phyloP scores from a whole-genome alignment of 257 asterid species.

The Nicotiana undulata region DNA sequence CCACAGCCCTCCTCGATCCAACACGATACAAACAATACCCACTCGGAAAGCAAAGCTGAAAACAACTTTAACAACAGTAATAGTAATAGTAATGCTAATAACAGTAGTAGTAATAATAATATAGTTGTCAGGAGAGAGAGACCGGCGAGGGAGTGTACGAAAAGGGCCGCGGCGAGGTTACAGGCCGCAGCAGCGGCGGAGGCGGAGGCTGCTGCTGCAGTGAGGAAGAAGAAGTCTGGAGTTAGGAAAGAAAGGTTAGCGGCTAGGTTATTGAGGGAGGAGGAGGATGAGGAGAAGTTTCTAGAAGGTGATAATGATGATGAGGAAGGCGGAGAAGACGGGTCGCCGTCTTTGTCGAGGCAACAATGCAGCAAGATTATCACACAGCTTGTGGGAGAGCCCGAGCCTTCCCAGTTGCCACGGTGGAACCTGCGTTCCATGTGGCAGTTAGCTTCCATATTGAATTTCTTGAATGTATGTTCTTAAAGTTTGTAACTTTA shows the following conservation, averaged over 20 bases:
- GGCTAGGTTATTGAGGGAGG: constrained; percentile 60
- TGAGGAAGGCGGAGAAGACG: constrained; percentile 39
- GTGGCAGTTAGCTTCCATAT: constrained; percentile 97
- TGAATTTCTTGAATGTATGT: constrained; percentile 91
- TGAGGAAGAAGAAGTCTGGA: constrained; percentile 51
- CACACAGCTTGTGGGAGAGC: constrained; percentile 67
- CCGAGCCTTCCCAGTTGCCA: constrained; percentile 80
- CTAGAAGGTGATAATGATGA: constrained; percentile 25
- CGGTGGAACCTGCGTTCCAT: constrained; percentile 82
- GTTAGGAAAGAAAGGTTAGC: constrained; percentile 48
- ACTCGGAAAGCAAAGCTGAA: constrained; percentile 12
- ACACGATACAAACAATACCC: constrained; percentile 19
- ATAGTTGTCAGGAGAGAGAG: constrained; percentile 61
- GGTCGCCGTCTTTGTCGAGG: constrained; percentile 26
- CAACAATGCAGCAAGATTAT: constrained; percentile 51
- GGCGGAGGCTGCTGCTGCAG: constrained; percentile 52
- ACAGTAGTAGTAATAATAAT: constrained; percentile 27
- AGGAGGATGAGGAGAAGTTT: constrained; percentile 39
- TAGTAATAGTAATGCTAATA: constrained; percentile 19
- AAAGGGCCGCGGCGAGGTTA: constrained; percentile 77
- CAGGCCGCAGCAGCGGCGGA: constrained; percentile 84
- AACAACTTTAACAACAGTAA: constrained; percentile 18
- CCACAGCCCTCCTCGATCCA: constrained; percentile 50
- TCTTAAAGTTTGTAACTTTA: constrained; percentile 14
- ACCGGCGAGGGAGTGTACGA: constrained; percentile 97